A percentile compares a stretch with the other conserved stretches of the same genome.
phyloP scores from a whole-genome alignment of 495 filamentous ascomycete species.

The Podospora pseudoanserina region DNA sequence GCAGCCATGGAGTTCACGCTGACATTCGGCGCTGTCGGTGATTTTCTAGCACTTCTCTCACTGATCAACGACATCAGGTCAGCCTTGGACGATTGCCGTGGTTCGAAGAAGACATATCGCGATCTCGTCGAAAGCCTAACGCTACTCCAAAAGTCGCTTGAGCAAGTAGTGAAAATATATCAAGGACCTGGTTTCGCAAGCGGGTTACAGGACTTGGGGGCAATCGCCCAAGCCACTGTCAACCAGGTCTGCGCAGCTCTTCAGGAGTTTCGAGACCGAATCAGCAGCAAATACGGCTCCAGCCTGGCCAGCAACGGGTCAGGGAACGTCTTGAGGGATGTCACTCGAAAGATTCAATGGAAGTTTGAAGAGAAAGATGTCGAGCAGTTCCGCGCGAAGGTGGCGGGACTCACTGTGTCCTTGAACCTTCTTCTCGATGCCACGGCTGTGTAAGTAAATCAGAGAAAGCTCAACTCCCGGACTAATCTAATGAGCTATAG shows the following conservation, averaged over 20 bases:
- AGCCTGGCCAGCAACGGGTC: neutral
- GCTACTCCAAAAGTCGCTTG: neutral
- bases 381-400: slow-evolving; percentile 1
- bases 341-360: neutral
- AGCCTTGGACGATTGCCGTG: neutral
- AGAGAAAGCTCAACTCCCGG: neutral
- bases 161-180: neutral
- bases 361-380: neutral
- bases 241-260: neutral
- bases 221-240: neutral
- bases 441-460: neutral
- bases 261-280: neutral
- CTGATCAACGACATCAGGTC: slow-evolving; percentile 4
- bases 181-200: neutral
- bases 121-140: neutral
- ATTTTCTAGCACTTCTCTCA: neutral
- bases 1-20: neutral
- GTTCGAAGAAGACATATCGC: slow-evolving; percentile 1
- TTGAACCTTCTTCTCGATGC: neutral
- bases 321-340: neutral
- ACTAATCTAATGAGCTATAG: neutral
- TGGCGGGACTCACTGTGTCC: neutral
- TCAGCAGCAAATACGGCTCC: neutral
- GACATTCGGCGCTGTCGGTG: neutral
- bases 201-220: neutral